Evolutionary conservation across 2,329 filamentous ascomycete species (phyloP), one percentile per base, ranked within the genome.

Genomic region (Exophiala xenobiotica): DNA sequence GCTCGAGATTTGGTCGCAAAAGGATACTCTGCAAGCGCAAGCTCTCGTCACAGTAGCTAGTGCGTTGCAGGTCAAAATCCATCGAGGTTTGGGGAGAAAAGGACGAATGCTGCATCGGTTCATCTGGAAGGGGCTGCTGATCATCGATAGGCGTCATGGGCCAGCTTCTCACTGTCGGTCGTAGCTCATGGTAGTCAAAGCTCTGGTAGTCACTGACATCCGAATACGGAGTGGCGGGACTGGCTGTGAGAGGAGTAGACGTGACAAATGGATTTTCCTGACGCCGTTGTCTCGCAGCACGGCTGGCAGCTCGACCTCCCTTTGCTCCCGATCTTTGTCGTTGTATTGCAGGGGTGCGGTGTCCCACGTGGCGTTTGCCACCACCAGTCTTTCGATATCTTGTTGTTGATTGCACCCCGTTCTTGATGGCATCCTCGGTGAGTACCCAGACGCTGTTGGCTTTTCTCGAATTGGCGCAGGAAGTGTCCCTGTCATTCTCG

Each of bases 341-440:
- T 53, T 70, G 65, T 49, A 69, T 65, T 14, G 67, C 67, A 23
- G 70, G 66, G 16, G 64, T 58, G n/a, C 74, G 68, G 29, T 67
- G 65, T 53, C 60, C 66, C 31, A 61, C 57, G n/a, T 61, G 51
- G 54, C 70, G 73, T 56, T 71, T 76, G 55, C 63, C 64, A 49
- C 65, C 65, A 12, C 65, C 63, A 44, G 67, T 62, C 53, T 71
- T 63, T 58, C 87, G 81, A 67, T 88, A 90, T 58, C 86, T 76
- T 1, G 92, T 96, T 0, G 92, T 97, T 52, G 89, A 92, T 68
- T 90, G 83, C 43, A 96, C 87, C 20, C 88, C 88, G 19, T 86
- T 72, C 16, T 71, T 70, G 24, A 89, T 72, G 0, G 89, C 88
- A 67, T 85, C 83, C 1, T 82, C 74, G 27, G 85, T 84, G 20